Conservation (phyloP, 2,329 filamentous ascomycete species). For the Alternaria arbusti region DNA sequence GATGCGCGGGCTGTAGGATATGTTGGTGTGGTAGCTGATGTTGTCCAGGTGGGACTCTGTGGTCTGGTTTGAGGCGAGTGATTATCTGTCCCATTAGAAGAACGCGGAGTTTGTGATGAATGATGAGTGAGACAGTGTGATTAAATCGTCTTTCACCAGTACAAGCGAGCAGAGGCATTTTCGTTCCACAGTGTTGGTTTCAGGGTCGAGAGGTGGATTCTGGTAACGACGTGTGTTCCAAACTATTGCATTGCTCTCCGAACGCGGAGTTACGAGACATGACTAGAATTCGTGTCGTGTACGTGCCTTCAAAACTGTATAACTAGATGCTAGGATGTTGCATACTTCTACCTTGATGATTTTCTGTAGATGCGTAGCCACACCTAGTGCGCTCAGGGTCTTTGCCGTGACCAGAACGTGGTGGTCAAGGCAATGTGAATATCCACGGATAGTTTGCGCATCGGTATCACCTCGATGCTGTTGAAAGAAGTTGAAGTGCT, state of each 20-base stretch:
- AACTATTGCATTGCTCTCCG: background rate
- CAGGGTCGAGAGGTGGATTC: background rate
- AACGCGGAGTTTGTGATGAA: background rate
- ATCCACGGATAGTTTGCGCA: background rate
- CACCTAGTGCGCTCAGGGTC: accelerated
- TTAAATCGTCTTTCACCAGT: background rate
- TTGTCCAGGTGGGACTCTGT: background rate
- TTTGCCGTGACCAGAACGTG: background rate
- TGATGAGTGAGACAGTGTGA: background rate
- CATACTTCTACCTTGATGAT: background rate
- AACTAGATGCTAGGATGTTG: background rate
- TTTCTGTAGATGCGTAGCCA: background rate
- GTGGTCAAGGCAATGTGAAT: background rate
- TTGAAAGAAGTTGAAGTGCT: background rate
- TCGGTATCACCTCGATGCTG: background rate
- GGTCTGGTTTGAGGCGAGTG: background rate
- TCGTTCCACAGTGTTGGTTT: background rate
- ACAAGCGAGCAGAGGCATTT: background rate
- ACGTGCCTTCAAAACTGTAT: background rate
- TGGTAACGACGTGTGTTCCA: background rate
- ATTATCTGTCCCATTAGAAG: background rate
- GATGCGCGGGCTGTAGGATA: background rate
- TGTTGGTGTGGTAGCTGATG: background rate
- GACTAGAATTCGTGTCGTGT: background rate
- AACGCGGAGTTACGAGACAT: background rate